A percentile compares a stretch with the other conserved stretches of the same genome.
These are phyloP conservation scores for Sugiyamaella japonica DNA, from an alignment of 1,139 yeast genomes.

Conservation along the genomic window DNA sequence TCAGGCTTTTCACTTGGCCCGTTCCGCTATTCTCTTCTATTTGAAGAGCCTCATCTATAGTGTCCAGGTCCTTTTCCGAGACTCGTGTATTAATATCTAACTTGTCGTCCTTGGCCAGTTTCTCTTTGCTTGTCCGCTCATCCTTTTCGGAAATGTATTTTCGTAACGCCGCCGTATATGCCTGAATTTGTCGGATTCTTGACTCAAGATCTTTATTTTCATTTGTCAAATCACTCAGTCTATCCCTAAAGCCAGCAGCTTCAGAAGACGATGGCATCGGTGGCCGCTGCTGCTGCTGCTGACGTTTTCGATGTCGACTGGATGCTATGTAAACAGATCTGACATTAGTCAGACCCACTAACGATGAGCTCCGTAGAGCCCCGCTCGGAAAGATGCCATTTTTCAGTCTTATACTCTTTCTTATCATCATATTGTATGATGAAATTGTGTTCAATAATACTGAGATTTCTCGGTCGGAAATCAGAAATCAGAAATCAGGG, in stretches of 20 bases:
- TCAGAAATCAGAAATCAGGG: background rate
- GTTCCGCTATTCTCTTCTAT: slow-evolving; percentile 4
- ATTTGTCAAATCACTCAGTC: background rate
- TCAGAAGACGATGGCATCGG: background rate
- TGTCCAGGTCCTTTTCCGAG: slow-evolving; percentile 28
- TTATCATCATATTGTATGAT: background rate
- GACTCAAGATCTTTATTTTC: slow-evolving; percentile 21
- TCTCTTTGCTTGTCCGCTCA: slow-evolving; percentile 21
- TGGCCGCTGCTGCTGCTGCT: slow-evolving; percentile 1
- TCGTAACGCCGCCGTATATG: slow-evolving; percentile 29
- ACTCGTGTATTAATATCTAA: slow-evolving; percentile 16
- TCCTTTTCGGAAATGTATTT: slow-evolving; percentile 28
- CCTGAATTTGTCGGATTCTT: slow-evolving; percentile 30
- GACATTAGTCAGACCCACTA: background rate
- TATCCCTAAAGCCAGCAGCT: background rate
- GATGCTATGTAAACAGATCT: slow-evolving; percentile 18
- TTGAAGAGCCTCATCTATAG: slow-evolving; percentile 25
- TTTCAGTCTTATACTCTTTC: slow-evolving; percentile 5
- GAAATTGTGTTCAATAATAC: background rate
- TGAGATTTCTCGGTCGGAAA: no score
- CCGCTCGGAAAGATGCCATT: background rate
- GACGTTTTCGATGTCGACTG: slow-evolving; percentile 5
- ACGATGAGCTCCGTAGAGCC: background rate
- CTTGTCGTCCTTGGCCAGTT: slow-evolving; percentile 20
- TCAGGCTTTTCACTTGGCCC: background rate